phyloP scores from a whole-genome alignment of 768 basidiomycete genomes.

The Xerocomus brunneocitrinus region DNA sequence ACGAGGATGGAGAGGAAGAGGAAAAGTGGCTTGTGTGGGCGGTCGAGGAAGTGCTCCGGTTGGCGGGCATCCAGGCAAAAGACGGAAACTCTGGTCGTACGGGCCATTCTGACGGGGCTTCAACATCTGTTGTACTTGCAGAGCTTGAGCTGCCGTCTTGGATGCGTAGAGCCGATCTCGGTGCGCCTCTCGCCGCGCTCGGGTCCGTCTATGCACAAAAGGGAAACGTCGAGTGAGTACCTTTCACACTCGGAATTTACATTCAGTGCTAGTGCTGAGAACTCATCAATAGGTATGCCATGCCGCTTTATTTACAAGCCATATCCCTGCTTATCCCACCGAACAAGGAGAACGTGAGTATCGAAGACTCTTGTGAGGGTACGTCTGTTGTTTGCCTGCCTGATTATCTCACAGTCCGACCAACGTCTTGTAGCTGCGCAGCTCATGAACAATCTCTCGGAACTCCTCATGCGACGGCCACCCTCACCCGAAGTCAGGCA shows the following conservation, averaged over 20 bases:
- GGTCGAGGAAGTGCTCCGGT: constrained; percentile 39
- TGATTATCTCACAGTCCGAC: not conserved
- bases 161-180: constrained; percentile 56
- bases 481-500: constrained; percentile 35
- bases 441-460: constrained; percentile 46
- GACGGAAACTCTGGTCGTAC: not conserved
- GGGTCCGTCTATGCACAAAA: constrained; percentile 55
- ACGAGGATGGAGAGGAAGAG: constrained; percentile 33
- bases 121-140: constrained; percentile 33
- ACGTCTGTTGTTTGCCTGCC: not conserved
- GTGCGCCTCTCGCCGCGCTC: constrained; percentile 64
- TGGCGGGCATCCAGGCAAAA: constrained; percentile 16
- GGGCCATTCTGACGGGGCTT: not conserved
- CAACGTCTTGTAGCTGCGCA: constrained; percentile 35
- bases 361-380: constrained; percentile 62
- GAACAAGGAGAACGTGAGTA: constrained; percentile 20
- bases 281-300: constrained; percentile 45
- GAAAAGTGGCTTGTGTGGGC: constrained; percentile 42
- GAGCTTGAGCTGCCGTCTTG: constrained; percentile 58
- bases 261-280: not conserved
- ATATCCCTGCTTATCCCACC: constrained; percentile 55
- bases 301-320: constrained; percentile 63
- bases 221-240: constrained; percentile 43
- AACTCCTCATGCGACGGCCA: constrained; percentile 35
- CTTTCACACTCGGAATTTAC: not conserved